phyloP scores from a whole-genome alignment of 2,329 filamentous ascomycete species.

The Penicillium sp. region DNA sequence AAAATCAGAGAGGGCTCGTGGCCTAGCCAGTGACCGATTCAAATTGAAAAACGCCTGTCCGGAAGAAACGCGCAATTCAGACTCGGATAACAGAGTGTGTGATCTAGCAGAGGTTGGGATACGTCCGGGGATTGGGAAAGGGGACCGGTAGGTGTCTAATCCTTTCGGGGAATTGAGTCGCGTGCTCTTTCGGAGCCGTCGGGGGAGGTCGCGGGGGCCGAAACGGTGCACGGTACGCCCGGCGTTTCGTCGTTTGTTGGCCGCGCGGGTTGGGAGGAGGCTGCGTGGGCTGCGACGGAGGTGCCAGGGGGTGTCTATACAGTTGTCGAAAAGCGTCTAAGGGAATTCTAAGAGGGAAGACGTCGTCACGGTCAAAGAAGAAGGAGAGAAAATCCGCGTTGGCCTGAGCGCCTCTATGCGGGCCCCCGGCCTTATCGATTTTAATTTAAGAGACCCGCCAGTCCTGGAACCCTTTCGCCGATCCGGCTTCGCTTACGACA shows the following conservation, averaged over 20 bases:
- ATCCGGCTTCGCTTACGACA: neutral
- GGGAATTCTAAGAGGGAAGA: neutral
- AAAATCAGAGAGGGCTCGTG: neutral
- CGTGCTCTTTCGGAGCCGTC: neutral
- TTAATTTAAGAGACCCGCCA: constrained; percentile 6
- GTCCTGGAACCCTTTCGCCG: neutral
- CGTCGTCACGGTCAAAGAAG: neutral
- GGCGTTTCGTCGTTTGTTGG: neutral
- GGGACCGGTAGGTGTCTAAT: neutral
- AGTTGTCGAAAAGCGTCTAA: neutral
- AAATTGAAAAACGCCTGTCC: neutral
- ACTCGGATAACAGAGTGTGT: neutral
- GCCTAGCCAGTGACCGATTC: neutral
- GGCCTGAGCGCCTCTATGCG: constrained; percentile 22
- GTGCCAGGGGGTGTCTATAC: neutral
- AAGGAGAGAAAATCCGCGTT: constrained; percentile 15
- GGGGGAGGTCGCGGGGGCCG: neutral
- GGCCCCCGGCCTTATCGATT: constrained; percentile 22
- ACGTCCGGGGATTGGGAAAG: neutral
- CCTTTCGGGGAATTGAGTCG: constrained; percentile 1
- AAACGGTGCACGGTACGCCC: neutral
- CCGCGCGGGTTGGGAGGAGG: neutral
- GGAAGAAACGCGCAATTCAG: neutral
- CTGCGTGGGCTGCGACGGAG: neutral
- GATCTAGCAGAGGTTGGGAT: neutral